A percentile compares a stretch with the other conserved stretches of the same genome.
Evolutionary conservation across 2,329 filamentous ascomycete genomes (phyloP).

Genomic region (Harringtonia lauricola): DNA sequence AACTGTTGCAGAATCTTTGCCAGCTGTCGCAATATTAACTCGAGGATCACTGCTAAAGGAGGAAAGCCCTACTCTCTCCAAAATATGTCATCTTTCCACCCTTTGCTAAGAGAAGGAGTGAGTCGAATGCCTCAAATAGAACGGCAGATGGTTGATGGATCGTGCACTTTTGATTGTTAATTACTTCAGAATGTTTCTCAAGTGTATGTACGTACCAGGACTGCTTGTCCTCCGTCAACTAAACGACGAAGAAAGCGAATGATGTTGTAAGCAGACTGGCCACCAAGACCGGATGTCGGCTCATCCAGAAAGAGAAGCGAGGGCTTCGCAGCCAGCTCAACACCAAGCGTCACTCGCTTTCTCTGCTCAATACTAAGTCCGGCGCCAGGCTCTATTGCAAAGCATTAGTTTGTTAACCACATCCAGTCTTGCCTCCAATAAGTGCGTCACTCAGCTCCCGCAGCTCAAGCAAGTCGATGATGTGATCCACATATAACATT

Average conservation of each 20-base stretch:
- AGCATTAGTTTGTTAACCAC: not conserved
- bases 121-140: constrained; percentile 57
- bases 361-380: constrained; percentile 41
- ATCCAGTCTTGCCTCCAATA: constrained; percentile 17
- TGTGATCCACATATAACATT: constrained; percentile 63
- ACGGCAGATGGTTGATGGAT: constrained; percentile 61
- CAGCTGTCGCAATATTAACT: constrained; percentile 12
- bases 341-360: constrained; percentile 47
- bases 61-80: constrained; percentile 24
- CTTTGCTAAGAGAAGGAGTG: constrained; percentile 48
- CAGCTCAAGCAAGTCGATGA: constrained; percentile 53
- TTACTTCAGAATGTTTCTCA: not conserved
- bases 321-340: constrained; percentile 51
- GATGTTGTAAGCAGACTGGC: constrained; percentile 54
- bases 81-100: constrained; percentile 59
- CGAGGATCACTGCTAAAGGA: not conserved
- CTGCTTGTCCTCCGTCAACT: constrained; percentile 53
- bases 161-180: constrained; percentile 30
- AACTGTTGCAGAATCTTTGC: constrained; percentile 37
- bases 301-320: constrained; percentile 51
- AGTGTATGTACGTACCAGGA: constrained; percentile 27
- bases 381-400: constrained; percentile 10
- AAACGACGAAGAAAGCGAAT: constrained; percentile 56
- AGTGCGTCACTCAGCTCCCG: constrained; percentile 36
- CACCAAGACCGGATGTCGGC: constrained; percentile 55